Conservation (phyloP, 805 yeast genomes). For the Blastobotrys americana region DNA sequence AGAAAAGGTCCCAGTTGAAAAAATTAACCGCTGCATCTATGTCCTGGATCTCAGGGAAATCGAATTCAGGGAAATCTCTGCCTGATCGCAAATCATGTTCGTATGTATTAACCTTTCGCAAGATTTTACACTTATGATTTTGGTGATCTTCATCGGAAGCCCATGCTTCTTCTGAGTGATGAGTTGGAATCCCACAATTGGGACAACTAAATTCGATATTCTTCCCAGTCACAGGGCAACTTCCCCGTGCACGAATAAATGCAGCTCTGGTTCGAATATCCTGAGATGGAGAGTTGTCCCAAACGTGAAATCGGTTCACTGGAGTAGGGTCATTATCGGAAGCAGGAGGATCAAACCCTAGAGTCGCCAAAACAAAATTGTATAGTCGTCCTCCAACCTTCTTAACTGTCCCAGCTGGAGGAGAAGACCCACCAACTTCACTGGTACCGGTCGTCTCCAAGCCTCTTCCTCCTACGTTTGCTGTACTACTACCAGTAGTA, state of each 20-base stretch:
- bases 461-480: no score
- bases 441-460: neutral
- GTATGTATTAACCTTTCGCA: slow-evolving; percentile 81
- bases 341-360: slow-evolving; percentile 57
- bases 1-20: slow-evolving; percentile 84
- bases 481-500: no score
- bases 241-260: slow-evolving; percentile 74
- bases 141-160: slow-evolving; percentile 71
- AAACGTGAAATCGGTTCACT: slow-evolving; percentile 68
- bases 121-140: slow-evolving; percentile 49
- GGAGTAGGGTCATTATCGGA: slow-evolving; percentile 61
- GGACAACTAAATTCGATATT: slow-evolving; percentile 87
- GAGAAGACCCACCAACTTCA: neutral
- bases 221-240: slow-evolving; percentile 81
- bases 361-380: slow-evolving; percentile 28
- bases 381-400: slow-evolving; percentile 14
- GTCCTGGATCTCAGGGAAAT: slow-evolving; percentile 77
- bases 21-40: slow-evolving; percentile 67
- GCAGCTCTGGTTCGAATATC: slow-evolving; percentile 90
- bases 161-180: slow-evolving; percentile 87
- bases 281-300: slow-evolving; percentile 89
- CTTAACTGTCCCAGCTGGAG: neutral
- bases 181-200: slow-evolving; percentile 92
- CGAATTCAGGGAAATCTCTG: slow-evolving; percentile 90
- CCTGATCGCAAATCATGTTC: slow-evolving; percentile 95